Conservation (phyloP, 2,329 filamentous ascomycete genomes). For the Tympanopsis confertula region DNA sequence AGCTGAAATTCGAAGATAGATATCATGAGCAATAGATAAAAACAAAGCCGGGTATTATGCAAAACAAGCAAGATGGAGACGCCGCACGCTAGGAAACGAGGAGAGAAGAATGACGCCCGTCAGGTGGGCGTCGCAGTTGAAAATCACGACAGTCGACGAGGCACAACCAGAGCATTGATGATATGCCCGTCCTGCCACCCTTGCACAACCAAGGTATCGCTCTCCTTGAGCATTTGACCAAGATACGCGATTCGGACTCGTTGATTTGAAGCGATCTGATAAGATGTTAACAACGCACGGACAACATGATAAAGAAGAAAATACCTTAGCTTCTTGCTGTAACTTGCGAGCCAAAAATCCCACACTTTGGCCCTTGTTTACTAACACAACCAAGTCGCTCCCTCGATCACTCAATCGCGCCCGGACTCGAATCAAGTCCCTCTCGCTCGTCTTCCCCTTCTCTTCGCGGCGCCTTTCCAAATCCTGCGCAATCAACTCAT, state of each 20-base stretch:
- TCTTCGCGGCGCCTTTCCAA: conserved; percentile 33
- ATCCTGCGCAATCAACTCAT: conserved; percentile 12
- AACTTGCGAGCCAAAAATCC: conserved; percentile 50
- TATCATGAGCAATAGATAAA: too few species aligned
- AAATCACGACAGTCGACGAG: not conserved
- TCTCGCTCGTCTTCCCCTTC: conserved; percentile 46
- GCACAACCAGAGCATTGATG: conserved; percentile 63
- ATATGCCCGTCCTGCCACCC: conserved; percentile 68
- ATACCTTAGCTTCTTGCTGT: conserved; percentile 50
- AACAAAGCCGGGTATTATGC: conserved; percentile 1
- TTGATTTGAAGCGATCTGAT: conserved; percentile 43
- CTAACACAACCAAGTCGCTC: conserved; percentile 45
- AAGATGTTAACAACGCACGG: conserved; percentile 3
- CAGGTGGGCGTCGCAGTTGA: not conserved
- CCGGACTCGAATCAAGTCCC: conserved; percentile 42
- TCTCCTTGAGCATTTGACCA: conserved; percentile 67
- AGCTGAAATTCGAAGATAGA: too few species aligned
- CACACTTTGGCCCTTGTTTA: conserved; percentile 53
- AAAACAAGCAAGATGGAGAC: not conserved
- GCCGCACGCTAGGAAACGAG: not conserved
- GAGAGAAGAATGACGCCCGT: not conserved
- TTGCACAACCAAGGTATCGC: conserved; percentile 50
- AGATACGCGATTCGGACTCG: conserved; percentile 67
- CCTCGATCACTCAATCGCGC: conserved; percentile 55
- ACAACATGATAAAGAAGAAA: conserved; percentile 13